Evolutionary conservation across 192 early-diverging fungal species (phyloP).

Genomic region (Chytriomyces sp.): DNA sequence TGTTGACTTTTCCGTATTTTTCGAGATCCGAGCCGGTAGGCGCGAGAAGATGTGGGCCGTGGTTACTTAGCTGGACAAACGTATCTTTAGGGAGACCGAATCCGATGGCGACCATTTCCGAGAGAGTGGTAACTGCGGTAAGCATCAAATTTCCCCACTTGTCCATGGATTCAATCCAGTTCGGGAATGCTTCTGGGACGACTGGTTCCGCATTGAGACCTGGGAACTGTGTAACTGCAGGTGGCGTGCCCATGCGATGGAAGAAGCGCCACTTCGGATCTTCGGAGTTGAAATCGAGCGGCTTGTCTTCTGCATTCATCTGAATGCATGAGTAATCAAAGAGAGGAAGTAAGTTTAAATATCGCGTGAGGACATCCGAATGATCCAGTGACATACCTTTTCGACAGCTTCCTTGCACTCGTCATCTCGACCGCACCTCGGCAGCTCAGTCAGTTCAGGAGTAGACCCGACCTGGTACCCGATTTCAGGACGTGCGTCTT

Average conservation of each 20-base stretch:
- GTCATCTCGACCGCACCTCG: slow-evolving; percentile 65
- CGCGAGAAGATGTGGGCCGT: slow-evolving; percentile 73
- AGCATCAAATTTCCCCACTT: slow-evolving; percentile 67
- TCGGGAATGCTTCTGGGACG: slow-evolving; percentile 67
- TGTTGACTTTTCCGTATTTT: slow-evolving; percentile 64
- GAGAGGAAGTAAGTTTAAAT: no score
- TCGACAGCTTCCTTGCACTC: slow-evolving; percentile 62
- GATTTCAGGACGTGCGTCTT: slow-evolving; percentile 67
- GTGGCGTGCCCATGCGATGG: slow-evolving; percentile 66
- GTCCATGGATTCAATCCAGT: slow-evolving; percentile 69
- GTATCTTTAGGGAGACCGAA: slow-evolving; percentile 63
- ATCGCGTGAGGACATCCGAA: no score
- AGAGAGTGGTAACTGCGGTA: slow-evolving; percentile 54
- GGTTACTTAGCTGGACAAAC: slow-evolving; percentile 58
- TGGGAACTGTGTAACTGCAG: slow-evolving; percentile 61
- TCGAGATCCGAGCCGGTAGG: slow-evolving; percentile 72
- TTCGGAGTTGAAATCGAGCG: slow-evolving; percentile 56
- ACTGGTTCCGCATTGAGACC: slow-evolving; percentile 69
- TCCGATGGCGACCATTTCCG: slow-evolving; percentile 71
- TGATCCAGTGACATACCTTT: slow-evolving; percentile 9
- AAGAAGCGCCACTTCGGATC: slow-evolving; percentile 76
- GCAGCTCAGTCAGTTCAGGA: slow-evolving; percentile 71
- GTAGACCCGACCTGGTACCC: slow-evolving; percentile 63
- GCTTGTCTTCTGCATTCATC: slow-evolving; percentile 61
- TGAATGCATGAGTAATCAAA: slow-evolving; percentile 4